A percentile compares a stretch with the other conserved stretches of the same genome.
phyloP scores from a whole-genome alignment of 2,329 filamentous ascomycete genomes.

The Neurospora sp. region DNA sequence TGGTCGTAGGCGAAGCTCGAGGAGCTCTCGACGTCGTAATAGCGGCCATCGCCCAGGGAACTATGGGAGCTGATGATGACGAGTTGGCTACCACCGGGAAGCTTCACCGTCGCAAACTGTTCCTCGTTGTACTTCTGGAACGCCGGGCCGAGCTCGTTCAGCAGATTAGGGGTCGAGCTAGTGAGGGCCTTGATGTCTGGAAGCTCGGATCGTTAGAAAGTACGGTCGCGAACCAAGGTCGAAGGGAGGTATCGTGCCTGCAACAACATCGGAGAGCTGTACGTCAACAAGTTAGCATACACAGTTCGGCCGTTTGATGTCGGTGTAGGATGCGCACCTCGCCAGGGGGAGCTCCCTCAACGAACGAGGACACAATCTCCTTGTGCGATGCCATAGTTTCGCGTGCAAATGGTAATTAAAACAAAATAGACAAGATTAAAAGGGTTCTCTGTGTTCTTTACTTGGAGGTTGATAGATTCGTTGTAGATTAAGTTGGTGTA shows the following conservation, averaged over 20 bases:
- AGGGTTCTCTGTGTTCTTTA: background rate
- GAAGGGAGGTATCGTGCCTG: conserved; percentile 45
- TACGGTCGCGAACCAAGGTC: background rate
- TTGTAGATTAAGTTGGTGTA: background rate
- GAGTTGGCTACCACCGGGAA: conserved; percentile 74
- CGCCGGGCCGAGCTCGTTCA: conserved; percentile 66
- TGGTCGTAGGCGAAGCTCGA: conserved; percentile 89
- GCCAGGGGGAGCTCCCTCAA: conserved; percentile 88
- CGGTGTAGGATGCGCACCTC: conserved; percentile 53
- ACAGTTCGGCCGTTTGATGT: conserved; percentile 1
- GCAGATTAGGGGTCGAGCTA: conserved; percentile 53
- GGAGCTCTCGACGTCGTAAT: conserved; percentile 82
- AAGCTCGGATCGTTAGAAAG: conserved; percentile 6
- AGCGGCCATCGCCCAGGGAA: conserved; percentile 66
- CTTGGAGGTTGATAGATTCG: background rate
- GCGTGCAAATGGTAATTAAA: background rate
- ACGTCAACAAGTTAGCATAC: conserved; percentile 9
- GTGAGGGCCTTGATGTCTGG: conserved; percentile 86
- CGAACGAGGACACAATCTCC: conserved; percentile 67
- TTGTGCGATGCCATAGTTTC: conserved; percentile 26
- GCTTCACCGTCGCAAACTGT: conserved; percentile 80
- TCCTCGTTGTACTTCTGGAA: conserved; percentile 95
- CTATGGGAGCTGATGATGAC: conserved; percentile 85
- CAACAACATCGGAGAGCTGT: conserved; percentile 78
- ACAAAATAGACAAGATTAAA: background rate